phyloP scores from a whole-genome alignment of 2,329 filamentous ascomycete species.

The Aspergillus transmontanensis region DNA sequence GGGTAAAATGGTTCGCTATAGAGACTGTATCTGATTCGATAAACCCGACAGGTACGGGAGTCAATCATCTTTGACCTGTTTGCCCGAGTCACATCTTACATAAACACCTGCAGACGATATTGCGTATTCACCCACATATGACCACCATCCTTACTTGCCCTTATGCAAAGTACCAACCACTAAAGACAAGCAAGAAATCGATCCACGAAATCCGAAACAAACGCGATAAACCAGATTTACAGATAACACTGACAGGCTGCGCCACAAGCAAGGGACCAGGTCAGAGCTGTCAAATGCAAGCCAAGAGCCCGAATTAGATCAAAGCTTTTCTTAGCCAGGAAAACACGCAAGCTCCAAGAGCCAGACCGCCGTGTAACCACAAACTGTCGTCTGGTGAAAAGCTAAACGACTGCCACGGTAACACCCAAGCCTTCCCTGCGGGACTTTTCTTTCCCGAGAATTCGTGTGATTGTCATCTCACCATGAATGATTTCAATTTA shows the following conservation, averaged over 20 bases:
- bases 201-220: slow-evolving; percentile 12
- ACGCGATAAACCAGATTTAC: slow-evolving; percentile 5
- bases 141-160: background rate
- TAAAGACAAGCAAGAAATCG: background rate
- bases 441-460: background rate
- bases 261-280: slow-evolving; percentile 15
- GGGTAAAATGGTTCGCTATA: background rate
- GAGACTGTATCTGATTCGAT: background rate
- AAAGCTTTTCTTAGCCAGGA: background rate
- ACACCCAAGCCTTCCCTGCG: background rate
- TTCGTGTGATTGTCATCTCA: background rate
- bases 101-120: background rate
- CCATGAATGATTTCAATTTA: background rate
- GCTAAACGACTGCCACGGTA: background rate
- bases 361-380: background rate
- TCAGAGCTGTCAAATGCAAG: slow-evolving; percentile 16
- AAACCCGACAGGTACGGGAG: background rate
- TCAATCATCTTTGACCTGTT: background rate
- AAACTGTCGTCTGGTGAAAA: background rate
- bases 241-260: slow-evolving; percentile 12
- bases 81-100: background rate
- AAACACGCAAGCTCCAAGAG: background rate
- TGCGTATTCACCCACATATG: background rate
- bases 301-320: slow-evolving; percentile 6
- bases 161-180: background rate